phyloP scores from a whole-genome alignment of 2,329 filamentous ascomycete species.

The Penicillium crustosum region DNA sequence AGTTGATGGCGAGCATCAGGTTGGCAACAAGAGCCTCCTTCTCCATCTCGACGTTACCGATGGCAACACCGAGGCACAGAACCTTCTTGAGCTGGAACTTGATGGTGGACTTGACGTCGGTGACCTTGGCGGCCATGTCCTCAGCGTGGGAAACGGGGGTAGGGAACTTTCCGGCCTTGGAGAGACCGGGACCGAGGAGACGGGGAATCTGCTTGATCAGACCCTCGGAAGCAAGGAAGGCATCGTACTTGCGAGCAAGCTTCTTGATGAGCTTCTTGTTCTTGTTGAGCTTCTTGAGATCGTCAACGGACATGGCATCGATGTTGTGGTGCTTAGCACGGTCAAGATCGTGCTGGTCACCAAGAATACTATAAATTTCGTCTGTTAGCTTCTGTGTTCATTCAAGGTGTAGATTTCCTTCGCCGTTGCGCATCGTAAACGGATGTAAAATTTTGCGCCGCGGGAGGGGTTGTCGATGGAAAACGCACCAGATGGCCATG shows the following conservation, averaged over 20 bases:
- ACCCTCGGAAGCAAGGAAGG: slow-evolving; percentile 94
- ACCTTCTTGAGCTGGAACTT: slow-evolving; percentile 99
- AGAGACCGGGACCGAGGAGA: slow-evolving; percentile 98
- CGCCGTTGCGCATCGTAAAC: neutral
- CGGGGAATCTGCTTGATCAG: slow-evolving; percentile 99
- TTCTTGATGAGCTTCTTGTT: slow-evolving; percentile 99
- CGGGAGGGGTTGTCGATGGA: neutral
- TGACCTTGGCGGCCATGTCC: slow-evolving; percentile 92
- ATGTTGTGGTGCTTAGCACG: slow-evolving; percentile 99
- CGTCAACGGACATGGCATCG: slow-evolving; percentile 96
- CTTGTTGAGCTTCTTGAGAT: slow-evolving; percentile 99
- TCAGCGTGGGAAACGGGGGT: slow-evolving; percentile 96
- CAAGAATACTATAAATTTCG: slow-evolving; percentile 64
- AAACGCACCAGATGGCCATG: slow-evolving; percentile 76
- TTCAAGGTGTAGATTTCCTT: neutral
- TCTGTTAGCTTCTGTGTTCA: neutral
- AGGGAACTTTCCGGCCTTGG: slow-evolving; percentile 99
- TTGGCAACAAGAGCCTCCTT: slow-evolving; percentile 95
- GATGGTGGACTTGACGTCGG: slow-evolving; percentile 99
- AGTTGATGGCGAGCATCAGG: slow-evolving; percentile 99
- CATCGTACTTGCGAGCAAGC: slow-evolving; percentile 99
- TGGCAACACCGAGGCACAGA: slow-evolving; percentile 98
- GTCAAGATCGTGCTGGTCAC: slow-evolving; percentile 98
- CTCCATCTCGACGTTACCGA: slow-evolving; percentile 97
- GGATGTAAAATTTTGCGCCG: neutral